Base-by-base conservation (phyloP, 441 rosid species). In the Eugenia klotzschiana region DNA sequence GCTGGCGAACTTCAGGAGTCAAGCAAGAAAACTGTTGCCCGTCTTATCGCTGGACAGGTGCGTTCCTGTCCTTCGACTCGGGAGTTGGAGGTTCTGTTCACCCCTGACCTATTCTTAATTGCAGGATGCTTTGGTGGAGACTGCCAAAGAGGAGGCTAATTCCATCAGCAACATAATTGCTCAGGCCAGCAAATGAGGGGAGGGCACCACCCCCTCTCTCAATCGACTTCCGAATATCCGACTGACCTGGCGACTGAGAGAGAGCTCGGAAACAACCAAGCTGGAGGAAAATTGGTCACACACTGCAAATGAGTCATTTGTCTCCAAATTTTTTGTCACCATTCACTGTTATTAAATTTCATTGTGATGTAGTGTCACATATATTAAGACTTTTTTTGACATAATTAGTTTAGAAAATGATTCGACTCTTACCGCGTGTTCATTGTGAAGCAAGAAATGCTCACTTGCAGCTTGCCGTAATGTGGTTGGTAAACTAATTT, bases 91-190 rank as follows among this genome's bases (percentile, higher is more conserved):
- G 86, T 10, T 40, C 6, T 9, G 16, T 27, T 25, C 40, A 8
- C 43, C 26, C 49, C 60, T 55, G n/a, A 56, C 25, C 13, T 6
- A 7, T 57, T 13, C 33, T 26, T 10, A 26, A 27, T 84, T n/a
- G 93, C 89, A 91, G 95, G 95, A 91, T 80, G 87, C 90, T 58
- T 77, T 90, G 80, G 93, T 91, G 85, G 94, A 92, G 87, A 87
- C 89, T 82, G 93, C 93, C 9, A 90, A 92, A 91, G 93, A 90
- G 85, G 91, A 91, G 79, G 93, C 90, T 72, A 87, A 89, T 82
- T 86, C 90, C 57, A 88, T 89, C 55, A 85, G 91, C 87, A 89
- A 85, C 56, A 87, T 90, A 51, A 91, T 92, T 79, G 90, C 93
- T 33, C 93, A 91, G 86, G 93, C 93, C 69, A 88, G 94, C 85